Evolutionary conservation across 192 early-diverging fungal genomes (phyloP), one percentile per base, ranked within the genome.

Genomic region (Coemansia sp.): DNA sequence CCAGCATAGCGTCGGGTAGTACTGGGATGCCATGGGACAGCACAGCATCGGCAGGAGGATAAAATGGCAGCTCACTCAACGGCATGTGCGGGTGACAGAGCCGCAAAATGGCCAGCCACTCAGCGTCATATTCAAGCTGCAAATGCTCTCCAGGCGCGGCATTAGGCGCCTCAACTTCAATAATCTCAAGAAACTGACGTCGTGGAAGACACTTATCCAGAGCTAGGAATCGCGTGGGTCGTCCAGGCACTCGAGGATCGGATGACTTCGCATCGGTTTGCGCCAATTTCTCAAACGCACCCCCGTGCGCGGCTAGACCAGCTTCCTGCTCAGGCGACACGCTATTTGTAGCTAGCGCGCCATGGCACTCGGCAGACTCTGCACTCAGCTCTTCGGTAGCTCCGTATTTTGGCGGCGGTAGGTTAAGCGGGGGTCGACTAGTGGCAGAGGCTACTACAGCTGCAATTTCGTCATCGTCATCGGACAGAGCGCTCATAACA

Each of bases 201-300:
- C 75, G 47, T 2, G 85, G 87, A 18, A 90, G 40, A 49, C 97
- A 99, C 49, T 98, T 98, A 74, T 99, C 97, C n/a, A 99, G 71
- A 3, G 93, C 84, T 34, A 98, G 56, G 68, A 99, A 99, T 27
- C 80, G 65, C 2, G 97, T 99, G 7, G 70, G 40, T 0, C 69
- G 61, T 2, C 63, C 59, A 21, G 65, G 49, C 8, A 65, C 59
- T 15, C 53, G 57, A 8, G 58, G 68, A 23, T 56, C 38, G 2
- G 46, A 26, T 7, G 45, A 3, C 45, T 47, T 26, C 15, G 25
- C 10, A 0, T 27, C 43, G n/a, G 25, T 29, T 31, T 23, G 45
- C 29, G 27, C 29, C 7, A n/a, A 5, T 14, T n/a, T n/a, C n/a
- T n/a, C n/a, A n/a, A n/a, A n/a, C n/a, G n/a, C n/a, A n/a, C n/a